phyloP scores from a whole-genome alignment of 208 protist genomes.

The Naegleria fowleri region DNA sequence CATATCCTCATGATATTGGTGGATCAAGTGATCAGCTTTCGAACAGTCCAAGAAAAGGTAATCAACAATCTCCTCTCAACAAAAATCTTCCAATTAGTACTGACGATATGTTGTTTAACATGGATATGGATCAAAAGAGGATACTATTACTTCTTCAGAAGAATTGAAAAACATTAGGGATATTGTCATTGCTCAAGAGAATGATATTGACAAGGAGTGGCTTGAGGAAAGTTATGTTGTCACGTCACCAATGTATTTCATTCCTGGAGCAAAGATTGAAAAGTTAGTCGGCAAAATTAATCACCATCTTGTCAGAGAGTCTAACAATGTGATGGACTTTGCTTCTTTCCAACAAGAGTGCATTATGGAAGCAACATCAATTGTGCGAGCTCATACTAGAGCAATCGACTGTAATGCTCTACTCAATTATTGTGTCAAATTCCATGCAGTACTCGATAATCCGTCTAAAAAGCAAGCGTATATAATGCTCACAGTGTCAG shows the following conservation, averaged over 20 bases:
- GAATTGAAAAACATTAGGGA: no score
- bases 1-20: neutral
- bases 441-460: constrained; percentile 68
- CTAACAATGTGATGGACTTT: constrained; percentile 44
- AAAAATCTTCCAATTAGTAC: neutral
- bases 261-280: constrained; percentile 65
- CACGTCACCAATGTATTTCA: constrained; percentile 67
- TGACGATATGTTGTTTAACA: neutral
- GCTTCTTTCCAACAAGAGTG: constrained; percentile 65
- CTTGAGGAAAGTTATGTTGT: constrained; percentile 41
- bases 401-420: constrained; percentile 73
- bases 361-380: constrained; percentile 65
- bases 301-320: constrained; percentile 79
- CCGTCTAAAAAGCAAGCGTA: neutral
- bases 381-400: constrained; percentile 62
- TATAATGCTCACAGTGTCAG: neutral
- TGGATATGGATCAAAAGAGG: neutral
- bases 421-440: constrained; percentile 67
- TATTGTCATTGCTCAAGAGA: neutral
- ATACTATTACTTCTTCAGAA: neutral
- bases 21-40: neutral
- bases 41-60: neutral
- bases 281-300: constrained; percentile 73
- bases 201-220: neutral
- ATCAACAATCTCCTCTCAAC: neutral